These are phyloP conservation scores for Neopestalotiopsis rosae DNA, from an alignment of 2,329 filamentous ascomycete genomes.

Conservation along the genomic window DNA sequence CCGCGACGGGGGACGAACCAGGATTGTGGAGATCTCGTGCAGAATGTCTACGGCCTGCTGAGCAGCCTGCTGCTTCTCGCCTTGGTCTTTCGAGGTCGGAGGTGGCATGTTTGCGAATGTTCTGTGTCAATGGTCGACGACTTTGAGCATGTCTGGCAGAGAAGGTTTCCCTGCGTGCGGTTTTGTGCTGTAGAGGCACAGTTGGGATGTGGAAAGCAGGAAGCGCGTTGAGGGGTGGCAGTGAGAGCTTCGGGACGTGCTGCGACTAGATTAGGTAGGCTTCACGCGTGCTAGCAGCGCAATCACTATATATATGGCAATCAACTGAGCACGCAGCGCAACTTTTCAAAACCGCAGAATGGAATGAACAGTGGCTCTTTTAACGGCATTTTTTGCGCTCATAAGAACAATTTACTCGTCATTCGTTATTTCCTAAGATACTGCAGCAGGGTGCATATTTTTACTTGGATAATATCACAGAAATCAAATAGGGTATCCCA, in stretches of 20 bases:
- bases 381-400: neutral
- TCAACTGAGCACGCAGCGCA: neutral
- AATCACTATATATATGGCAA: too few relatives aligned
- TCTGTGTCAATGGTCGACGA: neutral
- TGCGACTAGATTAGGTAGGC: neutral
- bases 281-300: neutral
- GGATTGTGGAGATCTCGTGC: slow-evolving; percentile 84
- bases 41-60: slow-evolving; percentile 84
- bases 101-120: slow-evolving; percentile 38
- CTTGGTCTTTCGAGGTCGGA: slow-evolving; percentile 44
- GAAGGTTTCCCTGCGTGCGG: neutral
- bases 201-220: neutral
- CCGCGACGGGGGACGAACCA: slow-evolving; percentile 62
- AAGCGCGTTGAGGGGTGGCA: slow-evolving; percentile 14
- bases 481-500: slow-evolving; percentile 4
- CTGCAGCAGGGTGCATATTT: neutral
- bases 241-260: neutral
- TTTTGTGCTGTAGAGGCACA: neutral
- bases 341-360: neutral
- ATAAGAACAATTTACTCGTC: neutral
- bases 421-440: neutral
- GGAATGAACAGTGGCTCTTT: neutral
- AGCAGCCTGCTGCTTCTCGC: slow-evolving; percentile 75
- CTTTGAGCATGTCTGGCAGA: neutral
- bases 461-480: neutral